phyloP scores from a whole-genome alignment of 306 rosid species.

The Delonix regia region DNA sequence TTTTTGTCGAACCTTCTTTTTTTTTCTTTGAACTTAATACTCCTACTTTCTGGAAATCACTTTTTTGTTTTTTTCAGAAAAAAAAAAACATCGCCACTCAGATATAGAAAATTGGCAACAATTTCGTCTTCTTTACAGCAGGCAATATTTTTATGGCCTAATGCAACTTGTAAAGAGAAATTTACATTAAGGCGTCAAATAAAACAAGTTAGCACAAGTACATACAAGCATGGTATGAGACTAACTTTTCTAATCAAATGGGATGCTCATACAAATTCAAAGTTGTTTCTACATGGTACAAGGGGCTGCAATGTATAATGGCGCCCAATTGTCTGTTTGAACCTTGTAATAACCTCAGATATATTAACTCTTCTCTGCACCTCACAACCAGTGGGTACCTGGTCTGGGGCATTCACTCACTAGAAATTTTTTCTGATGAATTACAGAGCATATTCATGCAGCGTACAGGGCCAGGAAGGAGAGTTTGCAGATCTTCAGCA shows the following conservation, averaged over 20 bases:
- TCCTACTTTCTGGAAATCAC: too few relatives aligned
- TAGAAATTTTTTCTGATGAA: slow-evolving; percentile 14
- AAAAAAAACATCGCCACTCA: neutral
- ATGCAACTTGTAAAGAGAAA: neutral
- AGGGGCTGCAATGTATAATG: neutral
- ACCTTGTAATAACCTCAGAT: neutral
- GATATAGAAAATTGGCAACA: neutral
- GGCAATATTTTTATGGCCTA: neutral
- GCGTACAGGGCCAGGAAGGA: slow-evolving; percentile 27
- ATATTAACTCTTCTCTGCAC: slow-evolving; percentile 17
- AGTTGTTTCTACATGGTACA: slow-evolving; percentile 1
- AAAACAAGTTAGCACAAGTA: neutral
- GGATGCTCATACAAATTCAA: neutral
- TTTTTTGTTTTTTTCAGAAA: too few relatives aligned
- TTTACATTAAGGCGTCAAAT: neutral
- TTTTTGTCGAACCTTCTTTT: too few relatives aligned
- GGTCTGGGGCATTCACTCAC: neutral
- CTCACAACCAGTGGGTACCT: slow-evolving; percentile 1
- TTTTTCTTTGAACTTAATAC: too few relatives aligned
- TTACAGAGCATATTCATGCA: slow-evolving; percentile 16
- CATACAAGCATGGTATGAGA: neutral
- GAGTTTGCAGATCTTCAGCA: slow-evolving; percentile 25
- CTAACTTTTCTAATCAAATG: slow-evolving; percentile 6
- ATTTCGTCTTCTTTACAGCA: neutral
- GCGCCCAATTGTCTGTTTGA: neutral